Evolutionary conservation across 2,329 filamentous ascomycete species (phyloP), one percentile per base, ranked within the genome.

Genomic region (Fusarium dlaminii): DNA sequence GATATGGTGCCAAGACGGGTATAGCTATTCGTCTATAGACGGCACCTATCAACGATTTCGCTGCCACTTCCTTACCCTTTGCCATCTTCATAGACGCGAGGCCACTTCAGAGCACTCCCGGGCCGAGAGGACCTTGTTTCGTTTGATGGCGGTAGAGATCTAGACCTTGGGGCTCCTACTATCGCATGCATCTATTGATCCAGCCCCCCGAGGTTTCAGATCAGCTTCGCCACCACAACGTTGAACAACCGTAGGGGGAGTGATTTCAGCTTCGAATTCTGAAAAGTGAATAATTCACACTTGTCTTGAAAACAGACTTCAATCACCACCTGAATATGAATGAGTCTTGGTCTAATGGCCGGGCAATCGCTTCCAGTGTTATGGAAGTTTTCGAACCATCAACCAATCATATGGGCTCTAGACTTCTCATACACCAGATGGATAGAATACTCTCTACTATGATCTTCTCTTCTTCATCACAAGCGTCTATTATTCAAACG

Each of bases 1-100:
- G 55, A 34, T 60, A 22, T 17, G n/a, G 51, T 36, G 66, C 54
- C 54, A 72, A 72, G 71, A 45, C 59, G 59, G 70, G 48, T 18
- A 48, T 60, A 45, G 56, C 49, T 52, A 27, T 52, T 27, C 42
- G 63, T 29, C 37, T 24, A 42, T 42, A 39, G 54, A 27, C 32
- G 32, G 49, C 18, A 11, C n/a, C 49, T 27, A 58, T 52, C 39
- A 27, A 52, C 32, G 34, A 32, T 32, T 46, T 60, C 30, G 27
- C 36, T 56, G 51, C 57, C 56, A 42, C 42, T 30, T 57, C 54
- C 17, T 29, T 51, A n/a, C 43, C 32, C 18, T 52, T 46, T 40
- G 32, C 29, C 24, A 39, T 46, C 39, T 51, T 15, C 8, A 6
- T 27, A 37, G 36, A 32, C 60, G 36, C 20, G 69, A 69, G 65